phyloP scores from a whole-genome alignment of 768 basidiomycete species.

The Lentinus brumalis region DNA sequence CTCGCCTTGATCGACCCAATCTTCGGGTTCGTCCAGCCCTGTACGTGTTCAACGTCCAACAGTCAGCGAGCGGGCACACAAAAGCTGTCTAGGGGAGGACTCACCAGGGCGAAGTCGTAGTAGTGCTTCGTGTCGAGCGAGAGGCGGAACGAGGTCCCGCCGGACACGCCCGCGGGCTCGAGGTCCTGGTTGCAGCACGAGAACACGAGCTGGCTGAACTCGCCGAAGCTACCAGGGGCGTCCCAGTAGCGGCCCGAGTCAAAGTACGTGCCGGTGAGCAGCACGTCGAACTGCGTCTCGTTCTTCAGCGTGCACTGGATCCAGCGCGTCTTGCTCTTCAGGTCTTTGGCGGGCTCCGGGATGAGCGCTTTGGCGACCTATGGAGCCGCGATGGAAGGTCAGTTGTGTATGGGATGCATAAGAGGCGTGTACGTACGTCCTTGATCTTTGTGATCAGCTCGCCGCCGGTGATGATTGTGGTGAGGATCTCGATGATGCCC shows the following conservation, averaged over 20 bases:
- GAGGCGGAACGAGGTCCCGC: slow-evolving; percentile 7
- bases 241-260: slow-evolving; percentile 3
- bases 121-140: background rate
- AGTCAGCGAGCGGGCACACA: background rate
- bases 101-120: background rate
- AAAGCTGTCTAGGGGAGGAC: background rate
- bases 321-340: background rate
- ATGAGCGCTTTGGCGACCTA: slow-evolving; percentile 1
- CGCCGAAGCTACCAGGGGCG: slow-evolving; percentile 1
- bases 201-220: slow-evolving; percentile 6
- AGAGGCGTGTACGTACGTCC: too few relatives aligned
- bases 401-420: too few relatives aligned
- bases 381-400: too few relatives aligned
- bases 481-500: too few relatives aligned
- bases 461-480: too few relatives aligned
- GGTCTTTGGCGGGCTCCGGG: background rate
- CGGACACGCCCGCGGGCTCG: background rate
- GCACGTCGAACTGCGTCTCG: slow-evolving; percentile 8
- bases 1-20: slow-evolving; percentile 2
- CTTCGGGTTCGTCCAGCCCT: slow-evolving; percentile 12
- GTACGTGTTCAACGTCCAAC: background rate
- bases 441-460: too few relatives aligned
- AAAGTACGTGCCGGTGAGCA: background rate
- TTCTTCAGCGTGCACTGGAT: slow-evolving; percentile 10
- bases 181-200: background rate